phyloP scores from a whole-genome alignment of 2,329 filamentous ascomycete species.

The Exophiala sp. region DNA sequence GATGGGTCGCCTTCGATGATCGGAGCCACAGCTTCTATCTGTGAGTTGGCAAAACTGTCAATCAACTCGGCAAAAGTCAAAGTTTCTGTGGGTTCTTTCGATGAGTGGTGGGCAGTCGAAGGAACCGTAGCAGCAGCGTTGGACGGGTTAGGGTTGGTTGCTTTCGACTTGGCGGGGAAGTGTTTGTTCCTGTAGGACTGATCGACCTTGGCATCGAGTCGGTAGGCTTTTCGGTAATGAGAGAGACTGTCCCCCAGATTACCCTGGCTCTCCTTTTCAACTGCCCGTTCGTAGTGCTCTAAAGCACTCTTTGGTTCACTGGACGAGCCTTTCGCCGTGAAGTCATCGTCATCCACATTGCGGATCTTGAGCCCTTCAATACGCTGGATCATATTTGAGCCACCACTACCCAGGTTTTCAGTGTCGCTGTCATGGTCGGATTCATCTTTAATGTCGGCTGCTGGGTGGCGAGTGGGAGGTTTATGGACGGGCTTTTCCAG shows the following conservation, averaged over 20 bases:
- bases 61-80: constrained; percentile 63
- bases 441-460: constrained; percentile 37
- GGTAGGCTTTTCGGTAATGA: constrained; percentile 84
- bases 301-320: constrained; percentile 66
- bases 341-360: constrained; percentile 37
- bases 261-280: constrained; percentile 78
- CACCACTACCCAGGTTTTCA: constrained; percentile 29
- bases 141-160: constrained; percentile 40
- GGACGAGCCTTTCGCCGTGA: constrained; percentile 30
- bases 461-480: constrained; percentile 39
- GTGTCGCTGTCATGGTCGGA: constrained; percentile 32
- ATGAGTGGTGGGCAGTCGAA: constrained; percentile 52
- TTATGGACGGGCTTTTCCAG: constrained; percentile 30
- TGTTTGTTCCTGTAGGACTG: constrained; percentile 85
- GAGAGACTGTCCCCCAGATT: constrained; percentile 82
- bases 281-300: constrained; percentile 87
- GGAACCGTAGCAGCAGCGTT: constrained; percentile 50
- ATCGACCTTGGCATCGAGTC: constrained; percentile 78
- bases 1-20: constrained; percentile 63
- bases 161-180: constrained; percentile 61
- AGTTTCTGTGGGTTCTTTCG: constrained; percentile 40
- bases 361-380: constrained; percentile 35
- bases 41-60: constrained; percentile 63
- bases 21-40: constrained; percentile 62
- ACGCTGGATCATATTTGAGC: constrained; percentile 31